phyloP scores from a whole-genome alignment of 495 filamentous ascomycete species.

The Chaetomium fimeti region DNA sequence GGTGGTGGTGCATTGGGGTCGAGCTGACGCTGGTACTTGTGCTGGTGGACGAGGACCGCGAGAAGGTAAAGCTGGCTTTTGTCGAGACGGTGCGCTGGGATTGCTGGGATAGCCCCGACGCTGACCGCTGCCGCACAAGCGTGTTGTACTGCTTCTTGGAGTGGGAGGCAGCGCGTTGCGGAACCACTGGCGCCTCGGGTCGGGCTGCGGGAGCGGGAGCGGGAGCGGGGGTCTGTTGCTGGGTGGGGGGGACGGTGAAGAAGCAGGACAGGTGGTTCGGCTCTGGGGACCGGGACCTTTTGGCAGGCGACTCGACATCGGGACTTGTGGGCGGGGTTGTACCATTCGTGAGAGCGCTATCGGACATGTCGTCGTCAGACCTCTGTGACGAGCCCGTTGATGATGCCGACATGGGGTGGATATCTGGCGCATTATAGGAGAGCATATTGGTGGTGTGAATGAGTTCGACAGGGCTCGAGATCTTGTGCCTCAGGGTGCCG shows the following conservation, averaged over 20 bases:
- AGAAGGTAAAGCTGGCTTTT: conserved; percentile 48
- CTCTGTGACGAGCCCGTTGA: conserved; percentile 59
- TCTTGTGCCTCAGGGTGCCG: conserved; percentile 58
- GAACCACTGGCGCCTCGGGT: conserved; percentile 61
- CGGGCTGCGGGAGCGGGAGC: conserved; percentile 28
- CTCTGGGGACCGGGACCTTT: conserved; percentile 57
- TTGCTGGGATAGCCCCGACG: conserved; percentile 51
- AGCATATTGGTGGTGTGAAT: conserved; percentile 95
- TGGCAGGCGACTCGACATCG: conserved; percentile 64
- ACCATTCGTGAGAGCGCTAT: conserved; percentile 57
- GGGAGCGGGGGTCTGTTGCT: conserved; percentile 18
- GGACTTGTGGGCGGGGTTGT: conserved; percentile 67
- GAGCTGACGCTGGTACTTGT: conserved; percentile 46
- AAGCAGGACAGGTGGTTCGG: conserved; percentile 80
- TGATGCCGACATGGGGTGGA: conserved; percentile 55
- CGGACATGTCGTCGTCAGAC: conserved; percentile 56
- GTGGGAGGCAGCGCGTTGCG: conserved; percentile 75
- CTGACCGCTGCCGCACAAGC: conserved; percentile 64
- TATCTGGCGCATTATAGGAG: conserved; percentile 85
- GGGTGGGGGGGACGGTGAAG: conserved; percentile 59
- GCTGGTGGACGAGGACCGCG: conserved; percentile 49
- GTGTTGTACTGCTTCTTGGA: conserved; percentile 65
- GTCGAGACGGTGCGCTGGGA: conserved; percentile 44
- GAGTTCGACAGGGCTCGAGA: conserved; percentile 82
- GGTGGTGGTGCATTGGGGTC: conserved; percentile 29